A percentile compares a stretch with the other conserved stretches of the same genome.
Conservation (phyloP, 768 basidiomycete species). For the Asterophora parasitica region DNA sequence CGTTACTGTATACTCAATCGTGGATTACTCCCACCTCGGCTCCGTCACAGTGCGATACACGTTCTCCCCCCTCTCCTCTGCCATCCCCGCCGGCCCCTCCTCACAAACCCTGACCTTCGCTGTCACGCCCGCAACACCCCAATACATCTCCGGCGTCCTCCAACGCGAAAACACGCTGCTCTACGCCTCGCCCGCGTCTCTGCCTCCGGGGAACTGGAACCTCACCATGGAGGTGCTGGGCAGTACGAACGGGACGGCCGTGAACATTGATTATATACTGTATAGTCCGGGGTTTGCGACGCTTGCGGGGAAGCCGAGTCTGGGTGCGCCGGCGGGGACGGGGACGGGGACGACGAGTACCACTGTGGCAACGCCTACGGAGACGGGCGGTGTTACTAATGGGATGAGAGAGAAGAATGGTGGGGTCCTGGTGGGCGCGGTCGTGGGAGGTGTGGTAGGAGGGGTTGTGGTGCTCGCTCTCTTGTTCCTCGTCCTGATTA, state of each 20-base stretch:
- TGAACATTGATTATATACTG: slow-evolving; percentile 24
- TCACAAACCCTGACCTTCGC: too few species aligned
- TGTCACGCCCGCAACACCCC: slow-evolving; percentile 17
- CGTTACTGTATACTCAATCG: slow-evolving; percentile 22
- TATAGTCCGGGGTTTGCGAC: slow-evolving; percentile 20
- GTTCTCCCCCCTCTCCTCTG: neutral
- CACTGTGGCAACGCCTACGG: neutral
- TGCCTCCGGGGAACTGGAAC: slow-evolving; percentile 23
- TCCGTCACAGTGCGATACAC: slow-evolving; percentile 19
- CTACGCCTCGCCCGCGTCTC: slow-evolving; percentile 15
- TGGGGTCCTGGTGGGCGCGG: slow-evolving; percentile 2
- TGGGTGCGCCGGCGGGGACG: neutral
- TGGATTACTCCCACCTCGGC: slow-evolving; percentile 21
- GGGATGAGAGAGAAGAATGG: neutral
- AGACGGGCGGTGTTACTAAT: neutral
- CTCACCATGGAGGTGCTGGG: slow-evolving; percentile 19
- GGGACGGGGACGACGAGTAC: neutral
- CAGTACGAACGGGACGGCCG: slow-evolving; percentile 18
- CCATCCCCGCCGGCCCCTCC: too few species aligned
- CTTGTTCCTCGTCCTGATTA: neutral
- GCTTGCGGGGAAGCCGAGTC: slow-evolving; percentile 1
- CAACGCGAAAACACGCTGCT: slow-evolving; percentile 22
- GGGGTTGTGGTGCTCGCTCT: too few species aligned
- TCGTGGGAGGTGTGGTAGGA: slow-evolving; percentile 6
- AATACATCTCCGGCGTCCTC: too few species aligned